These are phyloP conservation scores for Botrytis elliptica DNA, from an alignment of 2,329 filamentous ascomycete species.

Conservation along the genomic window DNA sequence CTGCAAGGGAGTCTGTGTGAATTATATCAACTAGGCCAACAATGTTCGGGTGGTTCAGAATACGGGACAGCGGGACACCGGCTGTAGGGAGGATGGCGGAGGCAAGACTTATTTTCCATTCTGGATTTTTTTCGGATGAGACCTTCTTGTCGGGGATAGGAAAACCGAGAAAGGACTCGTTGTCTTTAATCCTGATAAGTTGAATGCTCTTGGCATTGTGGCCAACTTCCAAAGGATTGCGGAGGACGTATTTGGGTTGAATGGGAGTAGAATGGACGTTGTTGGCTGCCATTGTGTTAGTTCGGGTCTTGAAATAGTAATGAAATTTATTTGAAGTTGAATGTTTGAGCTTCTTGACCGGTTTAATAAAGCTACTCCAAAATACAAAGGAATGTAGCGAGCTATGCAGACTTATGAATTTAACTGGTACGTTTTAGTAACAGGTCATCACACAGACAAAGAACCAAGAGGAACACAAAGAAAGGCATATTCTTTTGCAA, in stretches of 20 bases:
- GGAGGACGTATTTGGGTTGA: constrained; percentile 28
- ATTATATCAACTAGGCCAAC: constrained; percentile 37
- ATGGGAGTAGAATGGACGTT: constrained; percentile 11
- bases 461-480: neutral
- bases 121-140: constrained; percentile 20
- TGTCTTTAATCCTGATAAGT: constrained; percentile 32
- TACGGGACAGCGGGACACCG: constrained; percentile 29
- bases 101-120: constrained; percentile 27
- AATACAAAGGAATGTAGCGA: constrained; percentile 17
- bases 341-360: neutral
- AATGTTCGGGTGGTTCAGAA: constrained; percentile 38
- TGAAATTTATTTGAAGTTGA: neutral
- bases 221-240: constrained; percentile 26
- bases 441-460: neutral
- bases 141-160: constrained; percentile 26
- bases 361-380: neutral
- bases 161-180: constrained; percentile 30
- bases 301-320: neutral
- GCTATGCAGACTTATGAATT: neutral
- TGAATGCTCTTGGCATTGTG: constrained; percentile 27
- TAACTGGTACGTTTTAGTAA: constrained; percentile 1
- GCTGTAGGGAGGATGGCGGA: constrained; percentile 31
- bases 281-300: constrained; percentile 11
- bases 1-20: constrained; percentile 22
- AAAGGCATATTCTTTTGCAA: neutral